Evolutionary conservation across 176 grass and related monocot species (phyloP).

Genomic region (Alloteropsis semialata): DNA sequence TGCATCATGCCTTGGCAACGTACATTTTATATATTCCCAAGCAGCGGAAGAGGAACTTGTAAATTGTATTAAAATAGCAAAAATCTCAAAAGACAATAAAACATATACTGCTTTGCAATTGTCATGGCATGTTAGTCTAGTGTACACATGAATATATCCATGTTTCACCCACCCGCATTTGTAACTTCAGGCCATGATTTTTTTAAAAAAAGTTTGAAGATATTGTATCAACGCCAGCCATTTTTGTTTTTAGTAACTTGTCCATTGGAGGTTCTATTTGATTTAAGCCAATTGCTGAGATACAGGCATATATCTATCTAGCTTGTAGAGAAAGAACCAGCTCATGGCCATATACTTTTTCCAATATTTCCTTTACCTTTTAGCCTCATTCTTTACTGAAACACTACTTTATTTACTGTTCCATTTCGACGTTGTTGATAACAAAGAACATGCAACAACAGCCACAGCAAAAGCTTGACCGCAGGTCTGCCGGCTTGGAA

Average conservation of each 20-base stretch:
- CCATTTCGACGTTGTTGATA: slow-evolving; percentile 41
- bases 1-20: background rate
- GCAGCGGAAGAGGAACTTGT: background rate
- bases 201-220: background rate
- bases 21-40: background rate
- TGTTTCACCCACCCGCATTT: background rate
- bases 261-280: background rate
- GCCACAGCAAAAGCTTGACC: slow-evolving; percentile 72
- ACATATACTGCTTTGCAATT: background rate
- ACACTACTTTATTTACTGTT: slow-evolving; percentile 37
- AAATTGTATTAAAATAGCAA: background rate
- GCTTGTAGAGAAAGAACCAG: background rate
- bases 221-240: background rate
- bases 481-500: slow-evolving; percentile 87
- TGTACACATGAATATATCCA: background rate
- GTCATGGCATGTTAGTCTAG: background rate
- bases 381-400: slow-evolving; percentile 30
- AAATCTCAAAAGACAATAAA: background rate
- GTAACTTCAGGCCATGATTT: background rate
- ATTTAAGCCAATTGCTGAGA: background rate
- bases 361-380: slow-evolving; percentile 24
- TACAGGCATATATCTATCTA: background rate
- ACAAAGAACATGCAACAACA: slow-evolving; percentile 47
- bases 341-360: background rate
- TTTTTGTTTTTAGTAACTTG: slow-evolving; percentile 3